Conservation (phyloP, 345 rosid genomes). For the Hibiscus mutabilis region DNA sequence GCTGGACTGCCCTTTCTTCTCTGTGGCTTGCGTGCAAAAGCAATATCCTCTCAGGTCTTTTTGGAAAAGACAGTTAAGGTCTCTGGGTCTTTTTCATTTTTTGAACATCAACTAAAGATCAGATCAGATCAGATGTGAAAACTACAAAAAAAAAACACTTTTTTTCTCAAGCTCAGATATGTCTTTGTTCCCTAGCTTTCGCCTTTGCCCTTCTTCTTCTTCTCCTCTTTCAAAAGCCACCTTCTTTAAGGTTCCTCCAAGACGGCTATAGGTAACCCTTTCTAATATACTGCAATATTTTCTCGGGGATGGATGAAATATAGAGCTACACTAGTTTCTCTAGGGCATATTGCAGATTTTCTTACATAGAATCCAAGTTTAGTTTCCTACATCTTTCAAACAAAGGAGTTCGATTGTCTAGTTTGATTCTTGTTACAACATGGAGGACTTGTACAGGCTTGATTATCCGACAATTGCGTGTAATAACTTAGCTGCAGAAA, state of each 20-base stretch:
- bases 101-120: neutral
- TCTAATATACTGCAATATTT: no score
- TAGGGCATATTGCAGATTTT: no score
- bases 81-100: constrained; percentile 28
- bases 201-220: neutral
- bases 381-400: neutral
- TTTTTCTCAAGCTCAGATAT: neutral
- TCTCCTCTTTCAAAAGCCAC: neutral
- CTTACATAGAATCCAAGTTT: neutral
- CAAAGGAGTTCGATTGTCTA: no score
- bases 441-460: constrained; percentile 39
- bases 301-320: no score
- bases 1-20: neutral
- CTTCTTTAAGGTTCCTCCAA: neutral
- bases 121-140: neutral
- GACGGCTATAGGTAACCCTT: neutral
- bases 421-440: no score
- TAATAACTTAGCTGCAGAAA: neutral
- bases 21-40: neutral
- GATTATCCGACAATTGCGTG: constrained; percentile 10
- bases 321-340: no score
- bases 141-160: neutral
- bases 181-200: neutral
- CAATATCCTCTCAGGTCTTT: constrained; percentile 16
- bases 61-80: constrained; percentile 41